Conservation (phyloP, 1,139 yeast genomes). For the Sugiyamaella xylanicola region DNA sequence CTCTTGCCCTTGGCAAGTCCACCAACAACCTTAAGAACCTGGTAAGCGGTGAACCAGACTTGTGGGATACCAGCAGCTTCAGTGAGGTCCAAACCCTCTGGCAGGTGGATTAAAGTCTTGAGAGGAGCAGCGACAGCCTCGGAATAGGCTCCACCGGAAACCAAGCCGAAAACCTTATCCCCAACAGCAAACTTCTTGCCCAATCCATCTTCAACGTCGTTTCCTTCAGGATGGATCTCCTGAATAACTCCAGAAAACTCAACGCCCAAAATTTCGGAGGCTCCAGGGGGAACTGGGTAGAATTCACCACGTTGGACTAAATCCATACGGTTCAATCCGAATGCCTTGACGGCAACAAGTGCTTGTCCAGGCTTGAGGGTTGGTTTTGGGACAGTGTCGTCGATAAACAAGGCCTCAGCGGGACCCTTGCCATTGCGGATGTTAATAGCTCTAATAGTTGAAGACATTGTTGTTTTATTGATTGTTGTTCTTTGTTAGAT, state of each 20-base stretch:
- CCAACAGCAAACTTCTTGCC: constrained; percentile 35
- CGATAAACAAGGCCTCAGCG: constrained; percentile 36
- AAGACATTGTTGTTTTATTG: not conserved
- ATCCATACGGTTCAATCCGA: constrained; percentile 44
- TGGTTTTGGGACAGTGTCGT: constrained; percentile 31
- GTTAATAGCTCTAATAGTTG: constrained; percentile 30
- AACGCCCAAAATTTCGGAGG: constrained; percentile 40
- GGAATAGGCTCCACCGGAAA: constrained; percentile 45
- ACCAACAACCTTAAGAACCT: constrained; percentile 39
- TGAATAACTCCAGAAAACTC: constrained; percentile 43
- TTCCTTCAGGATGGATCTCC: constrained; percentile 26
- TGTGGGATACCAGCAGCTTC: constrained; percentile 44
- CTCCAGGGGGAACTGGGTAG: constrained; percentile 40
- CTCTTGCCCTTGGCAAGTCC: constrained; percentile 35
- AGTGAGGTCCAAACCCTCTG: constrained; percentile 31
- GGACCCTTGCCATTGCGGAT: constrained; percentile 37
- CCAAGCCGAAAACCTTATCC: constrained; percentile 44
- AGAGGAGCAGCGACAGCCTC: constrained; percentile 40
- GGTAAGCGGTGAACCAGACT: constrained; percentile 45
- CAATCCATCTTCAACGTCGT: constrained; percentile 21
- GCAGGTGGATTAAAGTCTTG: constrained; percentile 35
- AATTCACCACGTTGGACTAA: constrained; percentile 36
- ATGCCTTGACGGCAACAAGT: constrained; percentile 39
- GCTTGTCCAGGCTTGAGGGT: constrained; percentile 32
- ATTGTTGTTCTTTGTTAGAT: not conserved